Evolutionary conservation across 2,329 filamentous ascomycete species (phyloP), one percentile per base, ranked within the genome.

Genomic region (Fusarium udum): DNA sequence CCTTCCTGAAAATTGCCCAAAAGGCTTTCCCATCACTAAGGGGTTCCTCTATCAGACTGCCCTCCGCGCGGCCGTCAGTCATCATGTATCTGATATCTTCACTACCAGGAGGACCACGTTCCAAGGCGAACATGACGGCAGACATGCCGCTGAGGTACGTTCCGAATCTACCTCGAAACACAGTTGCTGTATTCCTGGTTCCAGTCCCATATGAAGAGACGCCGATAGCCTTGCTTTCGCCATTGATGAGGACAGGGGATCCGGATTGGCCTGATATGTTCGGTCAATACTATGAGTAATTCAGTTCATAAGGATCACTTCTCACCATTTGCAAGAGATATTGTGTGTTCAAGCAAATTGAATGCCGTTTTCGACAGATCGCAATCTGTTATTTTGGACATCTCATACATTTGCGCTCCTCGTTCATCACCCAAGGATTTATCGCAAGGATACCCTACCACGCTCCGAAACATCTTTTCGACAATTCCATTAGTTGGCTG

Each of bases 91-190:
- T 39, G 20, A 55, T 14, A 2, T 28, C 34, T 16, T 37, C 32
- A 4, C 11, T n/a, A 0, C 34, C 24, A 13, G n/a, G 0, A 9
- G 34, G 18, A 9, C 3, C 34, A 39, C 32, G 24, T 2, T 39
- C 51, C 24, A 28, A 2, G 2, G 14, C 34, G 18, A 7, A 16
- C 51, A 55, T 55, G 34, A 28, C 20, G 6, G 4, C 2, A n/a
- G 24, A 55, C 24, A 55, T 26, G 32, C 4, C 24, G 10, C 34
- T 39, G 14, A 55, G 24, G 1, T 39, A 55, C 0, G 24, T 55
- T 28, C 51, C 24, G 11, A 22, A 39, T 9, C 24, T 9, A 7
- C 51, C 51, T 22, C 51, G 51, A 28, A 55, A 37, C 20, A 28
- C 34, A 4, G 14, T 55, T 2, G 51, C 51, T 1, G 51, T 37